phyloP scores from a whole-genome alignment of 164 flowering plant species.

The Brasenia schreberi region DNA sequence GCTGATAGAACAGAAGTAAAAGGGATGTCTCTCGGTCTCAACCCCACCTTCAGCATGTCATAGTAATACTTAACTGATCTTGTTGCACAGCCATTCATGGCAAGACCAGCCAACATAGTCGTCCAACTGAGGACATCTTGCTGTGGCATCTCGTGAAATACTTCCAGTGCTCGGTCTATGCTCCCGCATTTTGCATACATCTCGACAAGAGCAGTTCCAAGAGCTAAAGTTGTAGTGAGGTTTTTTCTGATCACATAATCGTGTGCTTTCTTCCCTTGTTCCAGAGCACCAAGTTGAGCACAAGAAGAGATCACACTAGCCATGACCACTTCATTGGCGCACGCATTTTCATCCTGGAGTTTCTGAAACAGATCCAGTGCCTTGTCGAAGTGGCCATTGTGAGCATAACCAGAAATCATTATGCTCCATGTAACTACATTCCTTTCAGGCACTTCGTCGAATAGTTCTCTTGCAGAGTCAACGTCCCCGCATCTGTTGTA shows the following conservation, averaged over 20 bases:
- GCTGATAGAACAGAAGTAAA: slow-evolving; percentile 5
- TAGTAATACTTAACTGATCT: slow-evolving; percentile 6
- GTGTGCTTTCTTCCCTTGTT: slow-evolving; percentile 11
- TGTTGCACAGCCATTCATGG: slow-evolving; percentile 9
- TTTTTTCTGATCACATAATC: slow-evolving; percentile 7
- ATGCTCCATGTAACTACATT: slow-evolving; percentile 12
- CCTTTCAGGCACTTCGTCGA: slow-evolving; percentile 9
- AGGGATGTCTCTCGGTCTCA: slow-evolving; percentile 7
- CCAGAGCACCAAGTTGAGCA: slow-evolving; percentile 11
- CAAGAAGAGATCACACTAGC: slow-evolving; percentile 5
- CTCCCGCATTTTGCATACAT: slow-evolving; percentile 13
- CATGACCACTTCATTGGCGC: slow-evolving; percentile 1
- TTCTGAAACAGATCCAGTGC: slow-evolving; percentile 8
- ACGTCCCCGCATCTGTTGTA: slow-evolving; percentile 10
- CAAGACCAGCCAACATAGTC: slow-evolving; percentile 13
- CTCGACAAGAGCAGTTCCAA: slow-evolving; percentile 12
- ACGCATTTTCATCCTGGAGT: slow-evolving; percentile 8
- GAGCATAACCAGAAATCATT: slow-evolving; percentile 9
- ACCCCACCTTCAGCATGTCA: slow-evolving; percentile 7
- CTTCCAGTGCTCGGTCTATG: slow-evolving; percentile 7
- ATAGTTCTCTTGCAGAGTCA: not conserved
- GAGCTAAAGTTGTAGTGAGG: slow-evolving; percentile 1
- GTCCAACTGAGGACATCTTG: slow-evolving; percentile 11
- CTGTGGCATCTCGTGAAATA: slow-evolving; percentile 6
- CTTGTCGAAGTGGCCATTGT: slow-evolving; percentile 13